phyloP scores from a whole-genome alignment of 148 eudicot species.

The Fallopia convolvulus region DNA sequence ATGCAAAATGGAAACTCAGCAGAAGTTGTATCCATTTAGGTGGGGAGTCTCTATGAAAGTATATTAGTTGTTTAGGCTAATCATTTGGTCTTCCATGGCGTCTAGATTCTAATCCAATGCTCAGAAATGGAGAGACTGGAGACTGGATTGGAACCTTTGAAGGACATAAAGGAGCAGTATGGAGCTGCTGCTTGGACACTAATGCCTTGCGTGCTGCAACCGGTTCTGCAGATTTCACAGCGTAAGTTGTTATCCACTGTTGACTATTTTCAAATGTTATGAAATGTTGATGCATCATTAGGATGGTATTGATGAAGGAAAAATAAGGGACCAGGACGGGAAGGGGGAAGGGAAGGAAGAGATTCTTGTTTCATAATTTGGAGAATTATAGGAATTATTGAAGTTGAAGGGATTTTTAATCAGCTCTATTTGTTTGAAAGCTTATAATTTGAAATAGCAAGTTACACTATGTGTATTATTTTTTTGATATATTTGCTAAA shows the following conservation, averaged over 20 bases:
- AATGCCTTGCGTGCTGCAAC: conserved; percentile 80
- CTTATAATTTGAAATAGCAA: background rate
- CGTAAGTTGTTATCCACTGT: conserved; percentile 35
- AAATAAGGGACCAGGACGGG: too few species aligned
- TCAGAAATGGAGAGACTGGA: conserved; percentile 89
- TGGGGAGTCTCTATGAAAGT: too few species aligned
- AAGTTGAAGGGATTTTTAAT: background rate
- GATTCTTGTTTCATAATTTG: background rate
- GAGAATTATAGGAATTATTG: background rate
- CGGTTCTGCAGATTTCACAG: conserved; percentile 81
- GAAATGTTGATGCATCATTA: background rate
- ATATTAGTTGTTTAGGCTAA: background rate
- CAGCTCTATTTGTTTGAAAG: background rate
- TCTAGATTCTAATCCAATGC: conserved; percentile 83
- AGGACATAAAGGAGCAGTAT: conserved; percentile 93
- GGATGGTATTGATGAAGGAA: too few species aligned
- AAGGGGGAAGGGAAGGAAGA: too few species aligned
- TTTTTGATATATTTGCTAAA: background rate
- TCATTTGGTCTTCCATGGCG: background rate
- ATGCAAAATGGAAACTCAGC: background rate
- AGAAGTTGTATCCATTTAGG: background rate
- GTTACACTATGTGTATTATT: background rate
- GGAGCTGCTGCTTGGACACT: conserved; percentile 85
- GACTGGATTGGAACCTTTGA: conserved; percentile 94
- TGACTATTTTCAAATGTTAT: background rate